Evolutionary conservation across 2,329 filamentous ascomycete species (phyloP), one percentile per base, ranked within the genome.

Genomic region (Raffaelea albimanens): DNA sequence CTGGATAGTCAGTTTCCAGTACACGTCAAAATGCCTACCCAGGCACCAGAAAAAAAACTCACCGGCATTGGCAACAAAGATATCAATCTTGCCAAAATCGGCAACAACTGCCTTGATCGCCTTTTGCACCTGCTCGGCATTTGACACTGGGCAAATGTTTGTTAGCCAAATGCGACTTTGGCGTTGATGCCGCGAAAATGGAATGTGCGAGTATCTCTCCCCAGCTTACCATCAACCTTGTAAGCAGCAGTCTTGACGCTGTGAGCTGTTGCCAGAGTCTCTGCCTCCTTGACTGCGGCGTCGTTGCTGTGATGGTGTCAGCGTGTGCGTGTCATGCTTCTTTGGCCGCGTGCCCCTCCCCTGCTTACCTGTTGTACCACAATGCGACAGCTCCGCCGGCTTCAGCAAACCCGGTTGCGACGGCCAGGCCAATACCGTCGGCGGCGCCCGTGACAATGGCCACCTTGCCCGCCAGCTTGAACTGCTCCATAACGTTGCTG

Each of bases 31-130:
- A n/a, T n/a, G 34, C 14, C 13, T 14, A 7, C 18, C 34, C 34
- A 16, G 5, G 7, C n/a, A n/a, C n/a, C 7, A 29, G 25, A 13
- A 29, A 29, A 29, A 29, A 7, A 7, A 7, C 21, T 43, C 20
- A 61, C 85, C 85, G 10, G 83, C 82, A 59, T 91, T 91, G 56
- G 85, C 85, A 39, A 90, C 78, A 58, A 91, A 87, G 54, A 89
- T 70, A 57, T 90, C 85, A 4, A 90, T 75, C 2, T 83, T 77
- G 49, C 82, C 82, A 65, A 90, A 84, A 11, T 89, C 83, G 46
- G 67, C 60, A 36, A 81, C 66, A 53, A 77, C 73, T 3, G 66
- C 61, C 51, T 72, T 64, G 36, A 83, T 67, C 11, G 70, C 67
- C 3, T 63, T 57, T 20, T 72, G 63, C 11, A 81, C 72, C 8